phyloP scores from a whole-genome alignment of 352 stramenopile genomes.

The Lagenidium giganteum region DNA sequence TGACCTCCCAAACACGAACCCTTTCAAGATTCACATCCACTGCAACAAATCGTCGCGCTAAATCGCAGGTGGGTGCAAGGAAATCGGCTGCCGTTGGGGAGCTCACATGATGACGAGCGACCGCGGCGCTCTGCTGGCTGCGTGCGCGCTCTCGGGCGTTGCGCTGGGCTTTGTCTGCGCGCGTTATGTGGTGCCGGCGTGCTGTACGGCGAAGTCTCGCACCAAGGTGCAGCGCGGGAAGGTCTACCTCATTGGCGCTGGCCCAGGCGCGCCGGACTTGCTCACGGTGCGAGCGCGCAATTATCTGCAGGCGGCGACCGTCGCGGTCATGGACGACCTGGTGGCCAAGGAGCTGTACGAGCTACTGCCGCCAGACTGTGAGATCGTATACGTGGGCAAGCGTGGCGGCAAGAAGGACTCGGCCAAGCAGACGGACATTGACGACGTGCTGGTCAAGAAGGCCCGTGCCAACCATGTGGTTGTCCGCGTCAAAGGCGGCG shows the following conservation, averaged over 20 bases:
- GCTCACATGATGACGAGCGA: neutral
- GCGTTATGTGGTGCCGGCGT: constrained; percentile 24
- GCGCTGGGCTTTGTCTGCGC: constrained; percentile 30
- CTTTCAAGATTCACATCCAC: too few species aligned
- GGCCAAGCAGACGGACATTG: constrained; percentile 59
- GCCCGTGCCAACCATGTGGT: constrained; percentile 46
- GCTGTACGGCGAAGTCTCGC: constrained; percentile 22
- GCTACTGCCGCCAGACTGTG: constrained; percentile 46
- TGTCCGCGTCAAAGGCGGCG: constrained; percentile 62
- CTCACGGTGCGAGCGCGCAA: constrained; percentile 47
- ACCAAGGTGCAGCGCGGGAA: constrained; percentile 21
- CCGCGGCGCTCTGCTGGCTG: constrained; percentile 24
- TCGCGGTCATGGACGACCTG: constrained; percentile 63
- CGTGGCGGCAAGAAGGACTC: constrained; percentile 62
- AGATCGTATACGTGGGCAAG: constrained; percentile 68
- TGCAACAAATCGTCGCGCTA: too few species aligned
- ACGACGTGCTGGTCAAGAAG: constrained; percentile 51
- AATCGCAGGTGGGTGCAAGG: too few species aligned
- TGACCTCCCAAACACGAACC: constrained; percentile 5
- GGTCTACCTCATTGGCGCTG: constrained; percentile 61
- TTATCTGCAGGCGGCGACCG: constrained; percentile 39
- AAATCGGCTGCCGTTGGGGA: too few species aligned
- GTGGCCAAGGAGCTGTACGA: constrained; percentile 50
- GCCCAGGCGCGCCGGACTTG: constrained; percentile 47
- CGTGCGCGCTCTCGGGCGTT: constrained; percentile 37